Percentiles rank a stretch among this genome's conserved stretches.
phyloP scores from a whole-genome alignment of 139 green algal species.

The Chlorella sp. region DNA sequence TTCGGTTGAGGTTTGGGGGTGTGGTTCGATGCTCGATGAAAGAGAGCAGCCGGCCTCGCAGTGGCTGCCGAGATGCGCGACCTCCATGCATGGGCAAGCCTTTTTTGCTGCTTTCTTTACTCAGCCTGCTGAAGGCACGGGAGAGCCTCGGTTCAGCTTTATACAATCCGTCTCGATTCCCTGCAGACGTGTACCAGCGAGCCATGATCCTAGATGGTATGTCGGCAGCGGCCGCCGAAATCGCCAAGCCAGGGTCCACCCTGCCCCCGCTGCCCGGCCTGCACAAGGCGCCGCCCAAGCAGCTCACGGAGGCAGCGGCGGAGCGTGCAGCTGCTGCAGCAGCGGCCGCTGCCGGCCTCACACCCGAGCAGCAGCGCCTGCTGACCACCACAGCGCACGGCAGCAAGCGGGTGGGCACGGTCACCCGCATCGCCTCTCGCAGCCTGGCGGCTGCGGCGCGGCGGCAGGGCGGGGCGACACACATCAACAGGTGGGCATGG shows the following conservation, averaged over 20 bases:
- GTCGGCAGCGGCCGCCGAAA: conserved; percentile 57
- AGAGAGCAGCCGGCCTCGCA: no score
- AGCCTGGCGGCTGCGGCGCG: conserved; percentile 20
- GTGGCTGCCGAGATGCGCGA: no score
- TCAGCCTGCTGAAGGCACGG: no score
- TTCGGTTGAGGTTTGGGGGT: no score
- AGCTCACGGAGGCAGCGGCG: neutral
- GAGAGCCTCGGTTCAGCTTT: no score
- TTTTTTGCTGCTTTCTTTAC: no score
- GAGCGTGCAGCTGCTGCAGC: neutral
- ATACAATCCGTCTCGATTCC: no score
- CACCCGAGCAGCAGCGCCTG: conserved; percentile 5
- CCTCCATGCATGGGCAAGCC: no score
- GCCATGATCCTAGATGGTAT: conserved; percentile 74
- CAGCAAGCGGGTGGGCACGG: conserved; percentile 16
- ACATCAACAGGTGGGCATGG: conserved; percentile 25
- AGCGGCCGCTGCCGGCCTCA: neutral
- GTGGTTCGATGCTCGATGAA: no score
- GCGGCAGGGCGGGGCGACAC: conserved; percentile 7
- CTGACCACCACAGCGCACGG: conserved; percentile 15
- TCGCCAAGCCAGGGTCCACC: conserved; percentile 37
- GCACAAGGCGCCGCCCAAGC: neutral
- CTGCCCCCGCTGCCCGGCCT: conserved; percentile 29
- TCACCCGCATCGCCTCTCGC: conserved; percentile 3
- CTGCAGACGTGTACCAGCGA: conserved; percentile 29